Conservation (phyloP, 208 protist species). For the Angomonas ambiguus region DNA sequence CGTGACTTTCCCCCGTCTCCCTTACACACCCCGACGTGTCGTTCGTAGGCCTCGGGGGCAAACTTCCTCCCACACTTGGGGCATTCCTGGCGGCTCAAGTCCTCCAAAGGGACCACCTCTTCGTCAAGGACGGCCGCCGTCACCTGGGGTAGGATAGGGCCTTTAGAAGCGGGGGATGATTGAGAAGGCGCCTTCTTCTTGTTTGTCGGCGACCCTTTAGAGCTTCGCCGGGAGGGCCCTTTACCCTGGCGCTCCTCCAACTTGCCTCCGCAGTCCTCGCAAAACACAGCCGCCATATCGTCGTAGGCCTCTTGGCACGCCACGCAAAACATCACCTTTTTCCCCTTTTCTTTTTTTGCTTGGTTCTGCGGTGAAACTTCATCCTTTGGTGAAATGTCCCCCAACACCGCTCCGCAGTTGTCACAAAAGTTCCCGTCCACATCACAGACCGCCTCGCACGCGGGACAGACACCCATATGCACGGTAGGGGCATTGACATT, state of each 20-base stretch:
- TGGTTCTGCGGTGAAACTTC: neutral
- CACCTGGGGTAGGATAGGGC: too few species aligned
- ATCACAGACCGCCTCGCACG: constrained; percentile 66
- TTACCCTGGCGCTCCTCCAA: constrained; percentile 21
- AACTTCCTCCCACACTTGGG: constrained; percentile 76
- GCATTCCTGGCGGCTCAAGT: constrained; percentile 44
- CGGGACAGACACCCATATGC: constrained; percentile 49
- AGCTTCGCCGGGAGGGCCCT: neutral
- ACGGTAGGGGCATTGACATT: constrained; percentile 45
- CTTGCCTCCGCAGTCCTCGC: constrained; percentile 75
- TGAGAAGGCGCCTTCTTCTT: neutral
- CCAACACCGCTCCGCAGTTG: constrained; percentile 74
- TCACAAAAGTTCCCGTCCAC: constrained; percentile 85
- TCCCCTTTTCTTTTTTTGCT: neutral
- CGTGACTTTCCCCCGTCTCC: constrained; percentile 41
- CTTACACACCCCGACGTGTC: constrained; percentile 70
- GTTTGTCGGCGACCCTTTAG: neutral
- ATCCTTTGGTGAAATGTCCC: neutral
- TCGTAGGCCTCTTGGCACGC: constrained; percentile 42
- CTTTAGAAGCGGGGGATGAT: too few species aligned
- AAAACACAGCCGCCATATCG: constrained; percentile 51
- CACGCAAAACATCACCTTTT: constrained; percentile 45
- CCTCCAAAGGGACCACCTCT: constrained; percentile 15
- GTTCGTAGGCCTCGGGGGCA: constrained; percentile 45
- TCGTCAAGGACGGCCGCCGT: neutral